Base-by-base conservation (phyloP, 2,329 filamentous ascomycete species). In the Colletotrichum aenigma region DNA sequence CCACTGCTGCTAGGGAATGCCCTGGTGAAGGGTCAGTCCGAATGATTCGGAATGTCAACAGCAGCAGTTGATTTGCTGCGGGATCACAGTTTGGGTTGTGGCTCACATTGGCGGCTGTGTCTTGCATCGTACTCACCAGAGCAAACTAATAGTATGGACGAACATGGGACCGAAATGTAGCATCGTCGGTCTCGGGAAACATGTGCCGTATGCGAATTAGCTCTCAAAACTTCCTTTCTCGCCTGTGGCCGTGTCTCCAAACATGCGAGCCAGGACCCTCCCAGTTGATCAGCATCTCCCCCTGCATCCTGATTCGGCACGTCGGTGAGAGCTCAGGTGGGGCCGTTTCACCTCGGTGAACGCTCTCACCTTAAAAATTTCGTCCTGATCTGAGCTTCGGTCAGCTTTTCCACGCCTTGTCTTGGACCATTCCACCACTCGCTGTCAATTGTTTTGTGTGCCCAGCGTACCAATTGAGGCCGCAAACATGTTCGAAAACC, bases 401-500 rank as follows among this genome's bases (percentile, higher is more conserved):
- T 48, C 73, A 64, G 55, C 34, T 68, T 64, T 58, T 24, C 18
- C 16, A 36, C 55, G 30, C 18, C 30, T 28, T 34, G 8, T 15
- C 43, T 67, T n/a, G 12, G 38, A 24, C 12, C 62, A 12, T 21
- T 48, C 24, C 15, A 18, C 55, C 26, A 15, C n/a, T 62, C 36
- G 13, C 10, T 3, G 43, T 43, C 56, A 26, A 18, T 52, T 18
- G 34, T 30, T 30, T 48, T 60, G 66, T n/a, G 28, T 71, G 26
- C 65, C 30, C 16, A 16, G 61, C 34, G 16, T 24, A 26, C 32
- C 28, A 66, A 75, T 70, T 64, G 76, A 36, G 38, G 62, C 52
- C 60, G 55, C 67, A 43, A 79, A 78, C 81, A 97, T 97, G 95
- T 95, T 97, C 82, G 96, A 98, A 85, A 98, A 95, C 78, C 91